phyloP scores from a whole-genome alignment of 2,329 filamentous ascomycete genomes.

The Ilyonectria robusta region DNA sequence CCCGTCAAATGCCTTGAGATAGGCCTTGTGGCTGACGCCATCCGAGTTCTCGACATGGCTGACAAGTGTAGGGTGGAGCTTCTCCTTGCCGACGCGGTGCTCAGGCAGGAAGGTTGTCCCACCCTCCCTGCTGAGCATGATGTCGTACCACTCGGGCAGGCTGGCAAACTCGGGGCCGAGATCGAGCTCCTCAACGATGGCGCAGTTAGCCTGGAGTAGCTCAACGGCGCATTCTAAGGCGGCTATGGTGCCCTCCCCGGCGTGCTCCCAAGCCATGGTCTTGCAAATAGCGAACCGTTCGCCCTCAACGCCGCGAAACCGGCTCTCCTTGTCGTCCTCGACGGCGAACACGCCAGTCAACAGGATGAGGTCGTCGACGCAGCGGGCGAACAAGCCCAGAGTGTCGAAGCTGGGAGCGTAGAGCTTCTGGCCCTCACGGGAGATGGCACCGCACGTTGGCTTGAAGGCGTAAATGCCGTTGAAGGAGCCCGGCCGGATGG shows the following conservation, averaged over 20 bases:
- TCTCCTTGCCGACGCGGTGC: constrained; percentile 63
- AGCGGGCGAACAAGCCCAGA: constrained; percentile 71
- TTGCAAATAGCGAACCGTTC: constrained; percentile 70
- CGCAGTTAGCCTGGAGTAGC: constrained; percentile 64
- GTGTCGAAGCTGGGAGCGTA: constrained; percentile 75
- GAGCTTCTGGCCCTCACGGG: constrained; percentile 72
- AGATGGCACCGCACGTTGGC: constrained; percentile 76
- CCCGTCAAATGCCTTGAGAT: constrained; percentile 68
- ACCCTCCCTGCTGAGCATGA: constrained; percentile 68
- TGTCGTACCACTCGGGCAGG: constrained; percentile 66
- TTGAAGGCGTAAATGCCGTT: constrained; percentile 78
- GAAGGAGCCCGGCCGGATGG: constrained; percentile 75
- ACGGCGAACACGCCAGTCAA: constrained; percentile 69
- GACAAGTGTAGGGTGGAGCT: constrained; percentile 62
- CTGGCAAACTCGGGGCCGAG: constrained; percentile 65
- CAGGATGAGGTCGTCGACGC: constrained; percentile 71
- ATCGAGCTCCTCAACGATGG: constrained; percentile 69
- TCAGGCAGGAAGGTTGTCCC: constrained; percentile 68
- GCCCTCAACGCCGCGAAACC: constrained; percentile 56
- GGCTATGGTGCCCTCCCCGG: constrained; percentile 59
- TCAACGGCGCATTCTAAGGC: constrained; percentile 59
- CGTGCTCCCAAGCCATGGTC: constrained; percentile 68
- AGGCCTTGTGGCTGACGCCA: constrained; percentile 60
- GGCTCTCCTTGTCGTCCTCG: constrained; percentile 54
- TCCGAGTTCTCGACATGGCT: constrained; percentile 67